These are phyloP conservation scores for Nidularia pulvinata DNA, from an alignment of 768 basidiomycete species.

Conservation along the genomic window DNA sequence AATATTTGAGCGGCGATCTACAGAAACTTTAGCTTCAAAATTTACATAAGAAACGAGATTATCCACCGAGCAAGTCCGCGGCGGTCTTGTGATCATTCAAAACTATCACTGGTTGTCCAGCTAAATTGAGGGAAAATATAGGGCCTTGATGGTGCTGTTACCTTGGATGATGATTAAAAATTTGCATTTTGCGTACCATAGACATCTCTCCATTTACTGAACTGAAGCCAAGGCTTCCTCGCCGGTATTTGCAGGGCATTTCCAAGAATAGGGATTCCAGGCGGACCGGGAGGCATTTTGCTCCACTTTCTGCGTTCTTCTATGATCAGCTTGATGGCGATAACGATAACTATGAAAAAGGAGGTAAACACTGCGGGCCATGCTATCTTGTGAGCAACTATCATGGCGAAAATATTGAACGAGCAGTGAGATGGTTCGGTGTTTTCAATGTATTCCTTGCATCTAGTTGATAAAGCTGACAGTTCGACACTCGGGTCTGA, in stretches of 20 bases:
- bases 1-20: neutral
- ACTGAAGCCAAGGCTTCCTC: neutral
- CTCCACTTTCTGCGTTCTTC: neutral
- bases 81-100: neutral
- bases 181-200: neutral
- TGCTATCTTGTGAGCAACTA: no score
- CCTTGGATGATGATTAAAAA: neutral
- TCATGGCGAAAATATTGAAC: no score
- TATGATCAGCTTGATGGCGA: no score
- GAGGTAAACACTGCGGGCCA: no score
- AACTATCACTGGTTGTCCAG: neutral
- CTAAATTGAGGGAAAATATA: neutral
- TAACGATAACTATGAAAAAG: no score
- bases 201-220: neutral
- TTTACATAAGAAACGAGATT: no score
- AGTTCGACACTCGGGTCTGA: no score
- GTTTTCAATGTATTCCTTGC: no score
- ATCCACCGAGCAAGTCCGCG: neutral
- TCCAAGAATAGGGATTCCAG: neutral
- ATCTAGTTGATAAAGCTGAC: no score
- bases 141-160: neutral
- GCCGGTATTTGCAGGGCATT: neutral
- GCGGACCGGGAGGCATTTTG: conserved; percentile 2
- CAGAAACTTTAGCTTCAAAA: neutral
- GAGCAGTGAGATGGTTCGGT: no score